Conservation (phyloP, 2,329 filamentous ascomycete species). For the Didymella keratinophila region DNA sequence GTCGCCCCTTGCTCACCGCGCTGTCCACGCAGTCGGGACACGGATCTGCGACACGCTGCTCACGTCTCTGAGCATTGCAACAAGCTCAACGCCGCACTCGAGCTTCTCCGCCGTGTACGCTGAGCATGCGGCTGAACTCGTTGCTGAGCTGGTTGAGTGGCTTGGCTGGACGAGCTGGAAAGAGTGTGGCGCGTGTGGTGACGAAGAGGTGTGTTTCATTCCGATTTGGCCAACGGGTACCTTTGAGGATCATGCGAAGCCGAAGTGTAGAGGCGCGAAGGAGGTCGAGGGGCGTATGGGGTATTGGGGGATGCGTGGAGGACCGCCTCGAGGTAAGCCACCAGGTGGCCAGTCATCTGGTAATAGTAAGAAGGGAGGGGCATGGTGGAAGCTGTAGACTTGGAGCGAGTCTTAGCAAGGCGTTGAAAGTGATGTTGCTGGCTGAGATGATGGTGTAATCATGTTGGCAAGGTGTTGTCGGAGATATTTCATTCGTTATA, state of each 20-base stretch:
- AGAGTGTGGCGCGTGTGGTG: conserved; percentile 61
- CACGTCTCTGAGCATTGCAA: conserved; percentile 28
- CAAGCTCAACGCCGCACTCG: conserved; percentile 16
- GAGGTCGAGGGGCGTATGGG: conserved; percentile 21
- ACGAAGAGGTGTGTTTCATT: conserved; percentile 66
- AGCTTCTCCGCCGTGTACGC: conserved; percentile 14
- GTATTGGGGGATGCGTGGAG: conserved; percentile 34
- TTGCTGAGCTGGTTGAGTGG: conserved; percentile 57
- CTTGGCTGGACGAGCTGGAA: conserved; percentile 70
- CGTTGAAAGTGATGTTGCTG: neutral
- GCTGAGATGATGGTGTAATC: neutral
- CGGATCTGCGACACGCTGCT: conserved; percentile 48
- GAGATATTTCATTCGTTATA: neutral
- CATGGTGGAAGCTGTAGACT: neutral
- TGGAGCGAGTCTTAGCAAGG: neutral
- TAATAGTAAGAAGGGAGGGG: neutral
- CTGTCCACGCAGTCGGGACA: conserved; percentile 41
- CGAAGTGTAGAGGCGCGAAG: conserved; percentile 50
- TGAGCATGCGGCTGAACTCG: conserved; percentile 38
- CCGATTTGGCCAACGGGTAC: conserved; percentile 70
- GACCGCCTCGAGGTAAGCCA: neutral
- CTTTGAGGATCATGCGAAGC: conserved; percentile 61
- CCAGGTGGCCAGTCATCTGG: neutral
- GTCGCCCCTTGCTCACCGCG: conserved; percentile 39
- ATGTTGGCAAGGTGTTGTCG: neutral